Base-by-base conservation (phyloP, 345 rosid species). In the Geranium brycei region DNA sequence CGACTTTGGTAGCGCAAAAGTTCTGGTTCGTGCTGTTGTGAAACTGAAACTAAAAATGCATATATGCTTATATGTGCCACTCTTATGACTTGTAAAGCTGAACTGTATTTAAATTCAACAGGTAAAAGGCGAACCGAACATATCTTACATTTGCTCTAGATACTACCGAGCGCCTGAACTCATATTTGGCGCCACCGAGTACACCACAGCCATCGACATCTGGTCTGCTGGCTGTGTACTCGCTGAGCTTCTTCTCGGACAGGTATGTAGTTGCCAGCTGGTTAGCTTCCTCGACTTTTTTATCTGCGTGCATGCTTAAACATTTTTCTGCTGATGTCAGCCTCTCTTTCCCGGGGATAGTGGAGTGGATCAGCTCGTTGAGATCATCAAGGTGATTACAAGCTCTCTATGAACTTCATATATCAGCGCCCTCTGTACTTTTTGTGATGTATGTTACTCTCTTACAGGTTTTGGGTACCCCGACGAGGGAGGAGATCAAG, bases 201-300 rank as follows among this genome's bases (percentile, higher is more conserved):
- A 93, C 76, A 88, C 97, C 64, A 76, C 97, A 19, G 96, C 99
- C 51, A 90, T 93, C 71, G 99, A 93, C 71, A 86, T 93, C 77
- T 93, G 97, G 99, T 93, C 99, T 53, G 96, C 88, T 47, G 99
- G 99, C 18, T 93, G 99, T 66, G 97, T 90, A 68, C 80, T 93
- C 31, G 99, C 97, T 14, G 99, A 93, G 76, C 79, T 93, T 65
- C 83, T 93, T 11, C 89, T 88, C 61, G 99, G 99, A 40, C 99
- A 90, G 89, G 99, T 93, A 51, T 58, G 58, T 19, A 57, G 68
- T 61, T 40, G 7, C 14, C 28, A 23, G 28, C 28, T 23, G 28
- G 55, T 62, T 47, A 62, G 23, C 16, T 57, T 19, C 57, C 38
- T 17, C 7, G 35, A 58, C 51, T 62, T 19, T 18, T 8, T 4